Base-by-base conservation (phyloP, 257 asterid species). In the Cynanchum wilfordii region DNA sequence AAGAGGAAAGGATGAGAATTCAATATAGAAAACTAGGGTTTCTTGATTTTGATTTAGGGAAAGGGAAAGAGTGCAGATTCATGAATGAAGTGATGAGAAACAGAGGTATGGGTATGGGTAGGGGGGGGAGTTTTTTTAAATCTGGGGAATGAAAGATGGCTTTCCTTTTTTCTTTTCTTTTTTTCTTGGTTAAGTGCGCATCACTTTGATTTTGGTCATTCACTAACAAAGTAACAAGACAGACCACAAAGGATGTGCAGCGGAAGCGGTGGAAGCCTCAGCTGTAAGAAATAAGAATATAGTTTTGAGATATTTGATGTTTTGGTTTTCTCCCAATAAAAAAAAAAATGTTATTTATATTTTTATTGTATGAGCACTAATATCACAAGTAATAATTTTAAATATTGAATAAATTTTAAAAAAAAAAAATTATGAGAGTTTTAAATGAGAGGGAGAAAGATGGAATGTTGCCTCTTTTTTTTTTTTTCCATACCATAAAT, bases 11-110 rank as follows among this genome's bases (percentile, higher is more conserved):
- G 30, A 38, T 54, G 20, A 50, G 20, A 44, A 17, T 33, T 72
- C 56, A 27, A 56, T 27, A 59, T 71, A 75, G 66, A 82, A 79
- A 81, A 69, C 78, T 74, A 81, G 82, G 77, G 86, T 68, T 87
- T 85, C 78, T 78, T 77, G 77, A 78, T 44, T 70, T 74, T 60
- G 67, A 47, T 51, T 65, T 22, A 54, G 72, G 70, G 30, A 49
- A 76, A 64, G 49, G 13, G 49, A 56, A 47, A 64, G 69, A 57
- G 71, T 44, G 79, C 45, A 70, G 52, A 30, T 56, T 56, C 65
- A 44, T 11, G 62, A 42, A 47, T 38, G 66, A 56, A 58, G 29
- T 7, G 66, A 60, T 13, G 51, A 59, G 45, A 24, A 54, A 67
- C 12, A 16, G 30, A 29, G 66, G n/a, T n/a, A 55, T 25, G 74